Evolutionary conservation across 495 filamentous ascomycete species (phyloP).

Genomic region (Tuber brumale): DNA sequence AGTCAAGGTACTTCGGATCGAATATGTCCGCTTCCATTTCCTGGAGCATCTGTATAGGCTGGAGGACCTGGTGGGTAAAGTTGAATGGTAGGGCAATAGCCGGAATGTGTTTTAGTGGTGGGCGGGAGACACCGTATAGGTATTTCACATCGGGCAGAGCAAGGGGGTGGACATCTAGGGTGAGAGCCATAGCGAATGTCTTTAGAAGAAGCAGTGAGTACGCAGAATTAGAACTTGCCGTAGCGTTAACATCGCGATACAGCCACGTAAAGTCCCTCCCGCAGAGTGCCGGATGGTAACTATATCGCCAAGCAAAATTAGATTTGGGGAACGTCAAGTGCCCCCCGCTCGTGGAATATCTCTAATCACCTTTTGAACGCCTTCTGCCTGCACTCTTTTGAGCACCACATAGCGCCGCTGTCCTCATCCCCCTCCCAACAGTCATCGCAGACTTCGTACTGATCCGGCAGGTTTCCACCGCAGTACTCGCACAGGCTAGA

Average conservation of each 20-base stretch:
- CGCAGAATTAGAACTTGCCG: slow-evolving; percentile 32
- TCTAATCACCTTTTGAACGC: slow-evolving; percentile 51
- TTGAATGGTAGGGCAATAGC: slow-evolving; percentile 68
- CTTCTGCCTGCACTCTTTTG: slow-evolving; percentile 58
- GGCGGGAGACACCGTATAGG: slow-evolving; percentile 70
- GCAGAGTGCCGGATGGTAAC: slow-evolving; percentile 83
- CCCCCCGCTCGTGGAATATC: background rate
- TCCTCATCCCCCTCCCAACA: slow-evolving; percentile 38
- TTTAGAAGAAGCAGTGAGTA: slow-evolving; percentile 71
- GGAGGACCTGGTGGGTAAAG: slow-evolving; percentile 75
- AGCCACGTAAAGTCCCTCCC: slow-evolving; percentile 66
- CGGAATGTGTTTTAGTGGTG: slow-evolving; percentile 24
- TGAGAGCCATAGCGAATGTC: slow-evolving; percentile 74
- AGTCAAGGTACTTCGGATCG: slow-evolving; percentile 53
- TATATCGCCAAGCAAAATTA: slow-evolving; percentile 20
- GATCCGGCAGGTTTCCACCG: slow-evolving; percentile 41
- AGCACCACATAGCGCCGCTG: slow-evolving; percentile 63
- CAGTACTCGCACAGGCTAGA: slow-evolving; percentile 41
- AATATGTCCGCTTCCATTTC: slow-evolving; percentile 90
- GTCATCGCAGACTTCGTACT: slow-evolving; percentile 52
- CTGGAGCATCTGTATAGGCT: slow-evolving; percentile 75
- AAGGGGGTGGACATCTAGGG: slow-evolving; percentile 74
- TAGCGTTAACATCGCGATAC: slow-evolving; percentile 56
- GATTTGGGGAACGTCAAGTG: background rate
- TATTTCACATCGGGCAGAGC: slow-evolving; percentile 79